Evolutionary conservation across 345 rosid genomes (phyloP), one percentile per base, ranked within the genome.

Genomic region (Salix brachista): DNA sequence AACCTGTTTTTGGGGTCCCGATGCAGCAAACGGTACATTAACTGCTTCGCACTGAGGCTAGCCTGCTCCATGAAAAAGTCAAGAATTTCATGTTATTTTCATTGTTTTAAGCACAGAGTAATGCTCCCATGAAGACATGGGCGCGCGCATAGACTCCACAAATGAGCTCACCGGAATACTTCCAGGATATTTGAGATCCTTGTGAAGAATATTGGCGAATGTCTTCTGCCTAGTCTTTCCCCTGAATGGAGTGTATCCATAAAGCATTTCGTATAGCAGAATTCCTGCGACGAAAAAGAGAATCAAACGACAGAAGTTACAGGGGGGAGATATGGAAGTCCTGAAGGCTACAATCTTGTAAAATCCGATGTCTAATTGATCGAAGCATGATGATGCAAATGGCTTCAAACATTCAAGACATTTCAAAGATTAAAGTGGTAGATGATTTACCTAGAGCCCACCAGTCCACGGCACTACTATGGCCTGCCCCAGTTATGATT

Each of bases 381-480:
- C 44, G 62, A 56, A 16, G 21, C 62, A 56, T 56, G 1, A 56
- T 56, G 23, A 56, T 23, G 8, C 6, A 56, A 21, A 14, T 25
- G 52, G 18, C 25, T n/a, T 69, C 72, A 23, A 44, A 34, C 13
- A 72, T 4, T 6, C 18, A 48, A 2, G 37, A 46, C 28, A 65
- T 6, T 39, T 39, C n/a, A 75, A 18, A 39, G 6, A 46, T 75
- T 5, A 36, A 4, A 9, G 34, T 21, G 32, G 37, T 48, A 60
- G 19, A 61, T 73, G 70, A 78, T 83, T 34, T 88, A 89, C 99
- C 99, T 76, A 93, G 91, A 75, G 99, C 99, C 99, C 99, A 95
- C 99, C 99, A 93, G 85, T 95, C 99, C 78, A 95, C 97, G 65
- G 97, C 97, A 86, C 99, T 95, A 0, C 92, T 91, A 81, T 95